Conservation (phyloP, 2,329 filamentous ascomycete species). For the Aspergillus sp. region DNA sequence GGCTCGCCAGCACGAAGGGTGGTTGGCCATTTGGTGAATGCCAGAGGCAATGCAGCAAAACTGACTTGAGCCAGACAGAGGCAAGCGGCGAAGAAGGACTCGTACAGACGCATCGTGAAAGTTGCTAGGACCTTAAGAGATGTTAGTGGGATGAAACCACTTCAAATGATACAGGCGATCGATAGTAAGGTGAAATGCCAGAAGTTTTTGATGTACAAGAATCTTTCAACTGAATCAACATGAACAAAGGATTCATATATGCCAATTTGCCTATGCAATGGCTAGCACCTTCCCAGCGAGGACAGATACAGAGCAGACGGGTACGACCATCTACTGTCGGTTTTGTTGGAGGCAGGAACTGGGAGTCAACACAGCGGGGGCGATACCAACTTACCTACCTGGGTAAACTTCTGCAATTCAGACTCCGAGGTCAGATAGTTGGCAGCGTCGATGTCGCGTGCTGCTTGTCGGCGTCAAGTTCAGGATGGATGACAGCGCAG, state of each 20-base stretch:
- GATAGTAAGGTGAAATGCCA: neutral
- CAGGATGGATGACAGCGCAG: neutral
- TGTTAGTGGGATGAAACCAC: neutral
- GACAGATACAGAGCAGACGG: neutral
- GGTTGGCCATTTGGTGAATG: constrained; percentile 54
- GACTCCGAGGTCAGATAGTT: neutral
- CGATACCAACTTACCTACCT: neutral
- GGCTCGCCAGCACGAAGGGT: constrained; percentile 51
- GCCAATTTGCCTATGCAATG: neutral
- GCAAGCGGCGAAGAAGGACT: constrained; percentile 47
- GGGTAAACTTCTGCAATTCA: neutral
- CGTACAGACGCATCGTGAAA: constrained; percentile 52
- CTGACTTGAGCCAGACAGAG: constrained; percentile 44
- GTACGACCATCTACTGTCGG: neutral
- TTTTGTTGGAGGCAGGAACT: neutral
- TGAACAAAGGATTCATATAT: neutral
- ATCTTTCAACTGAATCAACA: neutral
- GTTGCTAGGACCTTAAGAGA: neutral
- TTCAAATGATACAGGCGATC: neutral
- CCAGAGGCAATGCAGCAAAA: constrained; percentile 51
- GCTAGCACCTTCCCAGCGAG: neutral
- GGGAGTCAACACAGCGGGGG: neutral
- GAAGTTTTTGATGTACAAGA: neutral
- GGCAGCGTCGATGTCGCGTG: neutral
- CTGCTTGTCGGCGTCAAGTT: neutral